These are phyloP conservation scores for Aspergillus incahuasiensis DNA, from an alignment of 495 filamentous ascomycete genomes.

Conservation along the genomic window DNA sequence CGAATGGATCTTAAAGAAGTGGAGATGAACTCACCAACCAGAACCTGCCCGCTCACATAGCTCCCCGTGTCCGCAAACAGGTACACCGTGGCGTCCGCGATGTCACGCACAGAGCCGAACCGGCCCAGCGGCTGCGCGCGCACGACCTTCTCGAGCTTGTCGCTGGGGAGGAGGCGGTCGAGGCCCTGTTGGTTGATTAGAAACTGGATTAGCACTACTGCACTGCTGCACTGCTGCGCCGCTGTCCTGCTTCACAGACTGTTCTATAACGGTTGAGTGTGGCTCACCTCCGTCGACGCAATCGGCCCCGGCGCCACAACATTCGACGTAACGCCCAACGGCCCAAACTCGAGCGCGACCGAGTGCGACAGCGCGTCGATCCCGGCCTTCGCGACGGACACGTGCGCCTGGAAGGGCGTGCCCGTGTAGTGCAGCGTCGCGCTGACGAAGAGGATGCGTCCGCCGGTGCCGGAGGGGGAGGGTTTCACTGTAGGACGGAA, in stretches of 20 bases:
- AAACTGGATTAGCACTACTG: no score
- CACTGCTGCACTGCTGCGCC: no score
- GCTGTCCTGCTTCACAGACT: no score
- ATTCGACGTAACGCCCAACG: slow-evolving; percentile 83
- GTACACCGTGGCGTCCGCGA: slow-evolving; percentile 88
- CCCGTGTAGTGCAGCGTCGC: slow-evolving; percentile 88
- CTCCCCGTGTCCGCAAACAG: slow-evolving; percentile 78
- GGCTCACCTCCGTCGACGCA: slow-evolving; percentile 52
- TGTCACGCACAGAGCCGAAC: slow-evolving; percentile 76
- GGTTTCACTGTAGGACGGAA: slow-evolving; percentile 28
- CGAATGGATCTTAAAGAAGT: no score
- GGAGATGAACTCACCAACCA: slow-evolving; percentile 64
- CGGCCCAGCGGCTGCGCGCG: slow-evolving; percentile 62
- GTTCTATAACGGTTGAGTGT: no score
- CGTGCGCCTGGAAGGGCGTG: slow-evolving; percentile 79
- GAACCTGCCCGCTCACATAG: slow-evolving; percentile 71
- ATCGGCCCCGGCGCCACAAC: slow-evolving; percentile 82
- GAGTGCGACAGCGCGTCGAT: slow-evolving; percentile 75
- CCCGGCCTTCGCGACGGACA: slow-evolving; percentile 83
- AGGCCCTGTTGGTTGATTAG: slow-evolving; percentile 29
- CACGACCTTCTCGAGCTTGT: slow-evolving; percentile 26
- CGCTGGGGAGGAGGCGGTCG: slow-evolving; percentile 39
- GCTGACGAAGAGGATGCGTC: slow-evolving; percentile 81
- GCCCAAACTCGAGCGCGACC: slow-evolving; percentile 81
- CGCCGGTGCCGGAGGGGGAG: slow-evolving; percentile 56